Evolutionary conservation across 495 filamentous ascomycete genomes (phyloP).

Genomic region (Penicillium dipodomyicola): DNA sequence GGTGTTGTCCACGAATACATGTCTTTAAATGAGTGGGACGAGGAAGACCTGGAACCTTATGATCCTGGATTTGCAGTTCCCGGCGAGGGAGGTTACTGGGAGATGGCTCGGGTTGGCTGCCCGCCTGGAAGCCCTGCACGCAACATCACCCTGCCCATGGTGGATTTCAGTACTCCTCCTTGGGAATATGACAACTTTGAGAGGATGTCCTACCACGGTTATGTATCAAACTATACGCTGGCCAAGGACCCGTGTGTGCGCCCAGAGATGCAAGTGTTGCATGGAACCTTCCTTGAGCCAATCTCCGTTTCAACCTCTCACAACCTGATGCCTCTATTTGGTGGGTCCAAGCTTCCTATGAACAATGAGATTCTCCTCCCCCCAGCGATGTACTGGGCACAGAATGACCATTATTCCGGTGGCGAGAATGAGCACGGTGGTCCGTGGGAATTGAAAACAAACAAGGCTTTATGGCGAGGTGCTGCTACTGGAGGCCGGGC

Average conservation of each 20-base stretch:
- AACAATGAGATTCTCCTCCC: slow-evolving; percentile 77
- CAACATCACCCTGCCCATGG: slow-evolving; percentile 32
- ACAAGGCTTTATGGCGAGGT: slow-evolving; percentile 51
- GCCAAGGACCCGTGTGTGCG: slow-evolving; percentile 60
- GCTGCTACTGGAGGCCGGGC: slow-evolving; percentile 42
- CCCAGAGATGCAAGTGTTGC: slow-evolving; percentile 53
- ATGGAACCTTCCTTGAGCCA: slow-evolving; percentile 65
- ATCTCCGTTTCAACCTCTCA: slow-evolving; percentile 51
- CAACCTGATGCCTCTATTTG: slow-evolving; percentile 63
- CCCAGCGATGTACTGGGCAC: slow-evolving; percentile 63
- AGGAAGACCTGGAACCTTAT: slow-evolving; percentile 9
- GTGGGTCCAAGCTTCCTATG: slow-evolving; percentile 63
- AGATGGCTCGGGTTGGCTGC: slow-evolving; percentile 54
- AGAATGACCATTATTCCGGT: slow-evolving; percentile 60
- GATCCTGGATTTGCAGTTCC: slow-evolving; percentile 3
- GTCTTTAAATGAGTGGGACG: slow-evolving; percentile 9
- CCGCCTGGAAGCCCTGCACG: slow-evolving; percentile 52
- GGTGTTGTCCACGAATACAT: slow-evolving; percentile 35
- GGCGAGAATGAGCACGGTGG: slow-evolving; percentile 42
- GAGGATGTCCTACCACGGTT: slow-evolving; percentile 42
- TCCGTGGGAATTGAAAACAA: slow-evolving; percentile 52
- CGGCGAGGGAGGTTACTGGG: slow-evolving; percentile 44
- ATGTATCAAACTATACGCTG: slow-evolving; percentile 57
- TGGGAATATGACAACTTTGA: slow-evolving; percentile 36
- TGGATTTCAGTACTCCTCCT: slow-evolving; percentile 37